phyloP scores from a whole-genome alignment of 1,139 yeast genomes.

The Kazachstania sp. region DNA sequence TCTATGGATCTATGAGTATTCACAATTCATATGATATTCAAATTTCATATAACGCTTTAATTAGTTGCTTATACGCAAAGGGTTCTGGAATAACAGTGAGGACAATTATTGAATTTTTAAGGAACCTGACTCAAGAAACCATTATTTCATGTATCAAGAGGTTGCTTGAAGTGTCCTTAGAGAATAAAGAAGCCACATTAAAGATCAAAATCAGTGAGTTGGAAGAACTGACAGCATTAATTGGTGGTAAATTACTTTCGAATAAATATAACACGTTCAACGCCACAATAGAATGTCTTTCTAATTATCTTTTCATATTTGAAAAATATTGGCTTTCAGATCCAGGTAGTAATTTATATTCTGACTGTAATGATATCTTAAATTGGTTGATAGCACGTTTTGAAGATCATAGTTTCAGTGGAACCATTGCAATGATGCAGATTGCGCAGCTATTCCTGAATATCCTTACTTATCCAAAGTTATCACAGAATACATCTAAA shows the following conservation, averaged over 20 bases:
- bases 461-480: constrained; percentile 15
- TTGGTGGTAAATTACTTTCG: constrained; percentile 20
- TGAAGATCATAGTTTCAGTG: constrained; percentile 19
- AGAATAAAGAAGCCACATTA: neutral
- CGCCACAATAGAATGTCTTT: constrained; percentile 12
- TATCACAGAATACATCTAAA: constrained; percentile 12
- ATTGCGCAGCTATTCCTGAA: constrained; percentile 14
- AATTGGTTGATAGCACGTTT: constrained; percentile 24
- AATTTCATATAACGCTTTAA: neutral
- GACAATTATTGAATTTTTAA: neutral
- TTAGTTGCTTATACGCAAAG: neutral
- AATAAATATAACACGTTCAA: constrained; percentile 19
- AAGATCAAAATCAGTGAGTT: constrained; percentile 1
- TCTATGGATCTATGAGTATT: neutral
- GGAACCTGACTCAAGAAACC: neutral
- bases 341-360: constrained; percentile 8
- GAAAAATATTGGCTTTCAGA: constrained; percentile 16
- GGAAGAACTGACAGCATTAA: constrained; percentile 17
- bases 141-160: constrained; percentile 5
- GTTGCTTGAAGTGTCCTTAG: neutral
- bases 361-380: constrained; percentile 25
- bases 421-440: constrained; percentile 9
- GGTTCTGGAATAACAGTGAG: neutral
- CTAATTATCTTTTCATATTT: constrained; percentile 13
- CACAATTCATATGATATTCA: neutral